Evolutionary conservation across 2,329 filamentous ascomycete species (phyloP).

Genomic region (Verticillium nonalfalfae): DNA sequence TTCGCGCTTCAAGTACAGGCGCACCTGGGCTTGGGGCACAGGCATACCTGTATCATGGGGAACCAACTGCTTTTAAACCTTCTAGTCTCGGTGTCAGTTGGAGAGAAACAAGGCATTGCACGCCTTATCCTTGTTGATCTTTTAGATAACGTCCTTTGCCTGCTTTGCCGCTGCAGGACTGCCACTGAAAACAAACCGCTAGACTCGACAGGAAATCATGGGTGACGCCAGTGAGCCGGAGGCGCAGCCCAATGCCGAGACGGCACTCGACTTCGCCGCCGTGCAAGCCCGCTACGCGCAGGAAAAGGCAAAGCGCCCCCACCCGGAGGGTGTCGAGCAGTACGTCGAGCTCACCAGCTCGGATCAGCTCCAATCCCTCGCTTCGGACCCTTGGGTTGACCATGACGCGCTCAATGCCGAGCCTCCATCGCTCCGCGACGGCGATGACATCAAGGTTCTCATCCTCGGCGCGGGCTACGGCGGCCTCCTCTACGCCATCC

Average conservation of each 20-base stretch:
- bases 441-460: slow-evolving; percentile 19
- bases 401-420: slow-evolving; percentile 21
- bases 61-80: no score
- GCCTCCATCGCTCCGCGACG: slow-evolving; percentile 15
- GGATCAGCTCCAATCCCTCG: slow-evolving; percentile 16
- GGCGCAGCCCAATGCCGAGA: neutral
- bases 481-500: slow-evolving; percentile 22
- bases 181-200: no score
- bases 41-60: no score
- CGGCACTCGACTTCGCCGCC: slow-evolving; percentile 7
- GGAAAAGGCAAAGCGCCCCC: slow-evolving; percentile 25
- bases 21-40: no score
- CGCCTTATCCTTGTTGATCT: no score
- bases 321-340: slow-evolving; percentile 22
- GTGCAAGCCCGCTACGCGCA: slow-evolving; percentile 23
- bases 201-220: slow-evolving; percentile 14
- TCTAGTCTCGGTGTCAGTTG: no score
- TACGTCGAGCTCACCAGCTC: slow-evolving; percentile 20
- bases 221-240: slow-evolving; percentile 22
- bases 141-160: no score
- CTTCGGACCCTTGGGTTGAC: slow-evolving; percentile 27
- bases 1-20: no score
- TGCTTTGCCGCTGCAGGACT: no score
- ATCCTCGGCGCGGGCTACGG: slow-evolving; percentile 28
- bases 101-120: no score